Evolutionary conservation across 495 filamentous ascomycete species (phyloP).

Genomic region (Neurospora terricola): DNA sequence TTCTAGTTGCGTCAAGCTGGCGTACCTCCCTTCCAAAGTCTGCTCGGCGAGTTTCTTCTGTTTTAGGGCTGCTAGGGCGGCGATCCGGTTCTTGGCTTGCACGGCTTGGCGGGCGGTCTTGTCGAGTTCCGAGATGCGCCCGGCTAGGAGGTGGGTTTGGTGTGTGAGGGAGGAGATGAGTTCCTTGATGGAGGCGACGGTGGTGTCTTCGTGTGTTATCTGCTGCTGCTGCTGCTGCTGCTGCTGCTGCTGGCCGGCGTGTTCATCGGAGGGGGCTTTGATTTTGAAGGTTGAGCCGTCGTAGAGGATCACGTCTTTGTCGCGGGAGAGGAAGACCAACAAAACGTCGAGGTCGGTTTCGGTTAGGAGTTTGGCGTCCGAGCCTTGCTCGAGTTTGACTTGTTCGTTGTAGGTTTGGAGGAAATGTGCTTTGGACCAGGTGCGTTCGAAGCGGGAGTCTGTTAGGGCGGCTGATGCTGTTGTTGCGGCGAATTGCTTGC

Average conservation of each 20-base stretch:
- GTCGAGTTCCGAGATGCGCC: conserved; percentile 48
- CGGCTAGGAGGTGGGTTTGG: conserved; percentile 42
- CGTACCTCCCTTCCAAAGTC: conserved; percentile 55
- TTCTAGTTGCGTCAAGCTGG: conserved; percentile 58
- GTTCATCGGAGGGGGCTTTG: conserved; percentile 35
- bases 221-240: not conserved
- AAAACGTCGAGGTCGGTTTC: conserved; percentile 59
- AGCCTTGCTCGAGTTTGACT: conserved; percentile 16
- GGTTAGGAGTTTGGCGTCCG: conserved; percentile 44
- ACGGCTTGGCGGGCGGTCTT: conserved; percentile 59
- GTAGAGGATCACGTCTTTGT: conserved; percentile 52
- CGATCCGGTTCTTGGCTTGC: conserved; percentile 51
- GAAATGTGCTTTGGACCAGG: conserved; percentile 59
- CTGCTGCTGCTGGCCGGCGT: conserved; percentile 13
- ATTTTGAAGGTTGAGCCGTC: conserved; percentile 72
- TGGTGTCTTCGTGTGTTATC: conserved; percentile 66
- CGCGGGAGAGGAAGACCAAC: conserved; percentile 61
- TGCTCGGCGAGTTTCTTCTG: conserved; percentile 72
- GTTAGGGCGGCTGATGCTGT: conserved; percentile 36
- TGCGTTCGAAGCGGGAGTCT: conserved; percentile 45
- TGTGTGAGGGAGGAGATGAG: conserved; percentile 51
- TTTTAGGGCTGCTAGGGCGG: conserved; percentile 67
- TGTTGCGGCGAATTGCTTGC: conserved; percentile 36
- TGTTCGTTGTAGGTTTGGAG: conserved; percentile 43
- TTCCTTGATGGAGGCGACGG: conserved; percentile 67